Conservation (phyloP, 345 rosid species). For the Boechera divaricarpa region DNA sequence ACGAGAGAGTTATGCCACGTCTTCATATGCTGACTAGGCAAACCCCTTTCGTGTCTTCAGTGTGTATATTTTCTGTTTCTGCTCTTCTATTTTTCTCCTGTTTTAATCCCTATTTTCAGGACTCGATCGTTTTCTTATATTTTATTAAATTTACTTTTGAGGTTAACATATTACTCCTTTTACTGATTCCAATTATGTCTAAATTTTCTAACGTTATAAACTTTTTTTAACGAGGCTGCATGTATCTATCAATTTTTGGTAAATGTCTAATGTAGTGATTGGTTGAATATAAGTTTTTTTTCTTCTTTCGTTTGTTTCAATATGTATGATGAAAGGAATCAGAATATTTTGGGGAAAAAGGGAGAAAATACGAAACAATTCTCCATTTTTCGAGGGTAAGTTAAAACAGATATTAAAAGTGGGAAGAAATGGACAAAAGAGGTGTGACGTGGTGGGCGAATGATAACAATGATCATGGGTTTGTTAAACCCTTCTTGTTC, state of each 20-base stretch:
- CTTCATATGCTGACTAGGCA: constrained; percentile 36
- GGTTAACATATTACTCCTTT: not conserved
- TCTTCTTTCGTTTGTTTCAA: constrained; percentile 1
- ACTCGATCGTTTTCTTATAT: not conserved
- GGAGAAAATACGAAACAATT: constrained; percentile 30
- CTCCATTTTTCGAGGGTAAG: constrained; percentile 38
- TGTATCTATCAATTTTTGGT: constrained; percentile 11
- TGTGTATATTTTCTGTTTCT: not conserved
- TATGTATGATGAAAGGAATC: constrained; percentile 33
- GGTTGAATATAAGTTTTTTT: not conserved
- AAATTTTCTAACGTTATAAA: not conserved
- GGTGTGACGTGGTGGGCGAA: constrained; percentile 41
- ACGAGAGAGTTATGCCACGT: constrained; percentile 36
- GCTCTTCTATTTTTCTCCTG: constrained; percentile 9
- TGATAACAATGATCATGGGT: constrained; percentile 46
- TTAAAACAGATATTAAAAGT: constrained; percentile 41
- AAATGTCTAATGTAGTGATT: constrained; percentile 22
- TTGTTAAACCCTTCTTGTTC: constrained; percentile 43
- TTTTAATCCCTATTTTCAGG: constrained; percentile 35
- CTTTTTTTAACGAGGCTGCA: not conserved
- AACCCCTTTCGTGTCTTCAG: constrained; percentile 33
- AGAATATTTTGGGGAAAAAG: not conserved
- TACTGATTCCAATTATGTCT: not conserved
- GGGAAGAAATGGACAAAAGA: constrained; percentile 39
- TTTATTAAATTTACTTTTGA: not conserved